A percentile compares a stretch with the other conserved stretches of the same genome.
These are phyloP conservation scores for Yamadazyma sp. DNA, from an alignment of 805 yeast genomes.

Conservation along the genomic window DNA sequence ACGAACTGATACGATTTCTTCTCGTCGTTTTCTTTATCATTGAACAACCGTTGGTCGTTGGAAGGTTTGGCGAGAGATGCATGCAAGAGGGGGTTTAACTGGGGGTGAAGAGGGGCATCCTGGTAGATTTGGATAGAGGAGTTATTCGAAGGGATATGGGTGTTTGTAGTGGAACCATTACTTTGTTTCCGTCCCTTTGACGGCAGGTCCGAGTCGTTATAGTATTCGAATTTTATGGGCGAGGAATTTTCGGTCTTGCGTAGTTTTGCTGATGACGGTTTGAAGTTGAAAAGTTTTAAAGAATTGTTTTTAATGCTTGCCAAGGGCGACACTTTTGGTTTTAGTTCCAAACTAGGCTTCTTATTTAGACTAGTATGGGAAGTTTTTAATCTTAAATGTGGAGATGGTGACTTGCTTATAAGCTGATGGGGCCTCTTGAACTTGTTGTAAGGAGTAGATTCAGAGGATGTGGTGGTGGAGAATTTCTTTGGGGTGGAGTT, in stretches of 20 bases:
- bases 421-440: slow-evolving; percentile 46
- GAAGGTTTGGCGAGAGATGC: no score
- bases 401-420: slow-evolving; percentile 46
- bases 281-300: slow-evolving; percentile 12
- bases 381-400: slow-evolving; percentile 16
- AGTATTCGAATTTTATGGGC: slow-evolving; percentile 23
- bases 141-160: no score
- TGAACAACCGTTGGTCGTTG: slow-evolving; percentile 12
- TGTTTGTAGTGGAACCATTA: slow-evolving; percentile 18
- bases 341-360: slow-evolving; percentile 5
- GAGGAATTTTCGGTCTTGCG: slow-evolving; percentile 26
- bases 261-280: slow-evolving; percentile 27
- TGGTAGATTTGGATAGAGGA: slow-evolving; percentile 10
- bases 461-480: slow-evolving; percentile 3
- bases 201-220: slow-evolving; percentile 29
- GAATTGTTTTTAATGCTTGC: slow-evolving; percentile 4
- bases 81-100: background rate
- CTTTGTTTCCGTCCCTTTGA: slow-evolving; percentile 29
- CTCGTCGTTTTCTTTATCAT: slow-evolving; percentile 38
- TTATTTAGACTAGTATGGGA: slow-evolving; percentile 5
- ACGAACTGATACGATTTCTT: slow-evolving; percentile 58
- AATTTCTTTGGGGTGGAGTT: slow-evolving; percentile 10
- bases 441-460: slow-evolving; percentile 26
- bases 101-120: background rate
- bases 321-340: slow-evolving; percentile 5